Evolutionary conservation across 2,329 filamentous ascomycete genomes (phyloP).

Genomic region (Paecilomyces niveus): DNA sequence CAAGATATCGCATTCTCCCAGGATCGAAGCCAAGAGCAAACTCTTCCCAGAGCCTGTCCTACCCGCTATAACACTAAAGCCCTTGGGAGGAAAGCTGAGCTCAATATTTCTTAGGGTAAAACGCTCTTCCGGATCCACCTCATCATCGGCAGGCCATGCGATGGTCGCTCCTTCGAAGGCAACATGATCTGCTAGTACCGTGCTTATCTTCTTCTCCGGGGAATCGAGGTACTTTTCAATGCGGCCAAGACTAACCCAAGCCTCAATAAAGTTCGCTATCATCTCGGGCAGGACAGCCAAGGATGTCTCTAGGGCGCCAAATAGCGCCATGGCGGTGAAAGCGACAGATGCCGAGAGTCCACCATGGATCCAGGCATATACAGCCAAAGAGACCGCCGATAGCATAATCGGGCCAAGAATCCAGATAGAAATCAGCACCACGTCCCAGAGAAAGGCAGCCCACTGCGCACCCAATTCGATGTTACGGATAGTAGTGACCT

Average conservation of each 20-base stretch:
- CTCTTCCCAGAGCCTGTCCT: slow-evolving; percentile 75
- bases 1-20: slow-evolving; percentile 68
- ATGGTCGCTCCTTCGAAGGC: slow-evolving; percentile 61
- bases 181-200: slow-evolving; percentile 52
- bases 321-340: slow-evolving; percentile 70
- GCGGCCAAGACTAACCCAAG: slow-evolving; percentile 63
- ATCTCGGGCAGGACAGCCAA: slow-evolving; percentile 66
- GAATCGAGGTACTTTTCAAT: slow-evolving; percentile 65
- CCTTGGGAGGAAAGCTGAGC: slow-evolving; percentile 59
- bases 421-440: slow-evolving; percentile 60
- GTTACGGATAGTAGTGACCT: slow-evolving; percentile 58
- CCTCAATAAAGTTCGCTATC: slow-evolving; percentile 63
- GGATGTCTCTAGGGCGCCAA: slow-evolving; percentile 65
- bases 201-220: slow-evolving; percentile 54
- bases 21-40: slow-evolving; percentile 63
- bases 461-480: slow-evolving; percentile 62
- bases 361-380: slow-evolving; percentile 60
- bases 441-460: slow-evolving; percentile 59
- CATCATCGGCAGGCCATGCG: slow-evolving; percentile 63
- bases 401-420: slow-evolving; percentile 67
- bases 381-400: slow-evolving; percentile 61
- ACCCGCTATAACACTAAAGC: slow-evolving; percentile 68
- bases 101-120: slow-evolving; percentile 61
- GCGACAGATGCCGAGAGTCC: slow-evolving; percentile 64
- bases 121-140: slow-evolving; percentile 49